Evolutionary conservation across 2,329 filamentous ascomycete species (phyloP), one percentile per base, ranked within the genome.

Genomic region (Fusarium euwallaceae): DNA sequence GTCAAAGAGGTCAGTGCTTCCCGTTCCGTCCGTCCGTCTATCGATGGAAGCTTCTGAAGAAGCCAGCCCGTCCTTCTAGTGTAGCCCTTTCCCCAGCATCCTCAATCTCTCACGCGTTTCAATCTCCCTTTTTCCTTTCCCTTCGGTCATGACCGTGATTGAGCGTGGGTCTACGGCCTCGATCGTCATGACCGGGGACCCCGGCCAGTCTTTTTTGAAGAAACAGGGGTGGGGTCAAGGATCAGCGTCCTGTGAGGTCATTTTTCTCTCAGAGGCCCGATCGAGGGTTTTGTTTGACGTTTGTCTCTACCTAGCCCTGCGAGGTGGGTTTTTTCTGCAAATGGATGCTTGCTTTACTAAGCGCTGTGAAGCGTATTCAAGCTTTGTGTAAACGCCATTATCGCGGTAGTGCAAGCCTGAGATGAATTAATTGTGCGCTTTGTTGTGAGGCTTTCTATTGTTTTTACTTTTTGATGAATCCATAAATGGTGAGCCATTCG

Each of bases 91-190:
- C 16, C 32, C 10, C 20, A 67, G 63, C 62, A 63, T 64, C 53
- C 64, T 41, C 59, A 32, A 32, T 32, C 29, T 43, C 36, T 66
- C 62, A 39, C 64, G 48, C 61, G 64, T 61, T 62, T 67, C 61
- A 66, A 63, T 60, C 62, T 55, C 53, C 34, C 56, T 32, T 66
- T 36, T 60, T 69, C 32, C 61, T 29, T 56, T 69, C 41, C 41
- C 37, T 68, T 75, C 76, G 74, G 76, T 64, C 66, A 74, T 77
- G 72, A 61, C 76, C 76, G 76, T 75, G 62, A 71, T 70, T 73
- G 53, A 61, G 32, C 59, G 67, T 66, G 64, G 64, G 65, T 27
- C 56, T 43, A 34, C 62, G 29, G 48, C 45, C 62, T 70, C 61
- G 56, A 70, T 61, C 59, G 17, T 61, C 22, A 53, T 39, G 70